phyloP scores from a whole-genome alignment of 202 grass and related monocot genomes.

The Panicum hallii region DNA sequence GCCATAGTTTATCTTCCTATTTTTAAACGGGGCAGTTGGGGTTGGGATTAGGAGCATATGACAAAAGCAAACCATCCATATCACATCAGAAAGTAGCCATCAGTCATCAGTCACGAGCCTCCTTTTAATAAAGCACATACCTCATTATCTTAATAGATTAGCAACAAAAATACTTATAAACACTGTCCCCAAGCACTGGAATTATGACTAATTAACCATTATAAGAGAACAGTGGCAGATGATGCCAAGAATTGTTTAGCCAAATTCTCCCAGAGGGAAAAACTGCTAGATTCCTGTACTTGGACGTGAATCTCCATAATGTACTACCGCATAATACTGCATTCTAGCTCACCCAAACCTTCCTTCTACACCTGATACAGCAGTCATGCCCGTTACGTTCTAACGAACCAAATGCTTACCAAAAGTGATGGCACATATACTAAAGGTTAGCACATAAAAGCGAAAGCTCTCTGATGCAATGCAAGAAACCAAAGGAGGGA shows the following conservation, averaged over 20 bases:
- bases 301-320: constrained; percentile 14
- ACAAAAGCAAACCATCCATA: constrained; percentile 38
- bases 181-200: constrained; percentile 25
- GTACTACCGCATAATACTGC: constrained; percentile 27
- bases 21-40: constrained; percentile 51
- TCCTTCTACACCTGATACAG: constrained; percentile 16
- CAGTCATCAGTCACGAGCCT: constrained; percentile 7
- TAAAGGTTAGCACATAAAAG: constrained; percentile 48
- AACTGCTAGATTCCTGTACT: constrained; percentile 32
- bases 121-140: constrained; percentile 37
- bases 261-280: background rate
- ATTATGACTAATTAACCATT: constrained; percentile 11
- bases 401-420: constrained; percentile 42
- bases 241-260: constrained; percentile 38
- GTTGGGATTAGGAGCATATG: constrained; percentile 49
- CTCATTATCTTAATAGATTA: constrained; percentile 27
- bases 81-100: constrained; percentile 45
- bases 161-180: background rate
- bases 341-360: constrained; percentile 24
- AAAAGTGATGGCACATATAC: constrained; percentile 46
- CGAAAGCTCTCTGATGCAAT: constrained; percentile 55
- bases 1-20: constrained; percentile 15
- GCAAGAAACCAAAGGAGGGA: constrained; percentile 44
- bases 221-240: constrained; percentile 20
- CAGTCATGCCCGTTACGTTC: background rate